Base-by-base conservation (phyloP, 768 basidiomycete genomes). In the Psilocybe cubensis region DNA sequence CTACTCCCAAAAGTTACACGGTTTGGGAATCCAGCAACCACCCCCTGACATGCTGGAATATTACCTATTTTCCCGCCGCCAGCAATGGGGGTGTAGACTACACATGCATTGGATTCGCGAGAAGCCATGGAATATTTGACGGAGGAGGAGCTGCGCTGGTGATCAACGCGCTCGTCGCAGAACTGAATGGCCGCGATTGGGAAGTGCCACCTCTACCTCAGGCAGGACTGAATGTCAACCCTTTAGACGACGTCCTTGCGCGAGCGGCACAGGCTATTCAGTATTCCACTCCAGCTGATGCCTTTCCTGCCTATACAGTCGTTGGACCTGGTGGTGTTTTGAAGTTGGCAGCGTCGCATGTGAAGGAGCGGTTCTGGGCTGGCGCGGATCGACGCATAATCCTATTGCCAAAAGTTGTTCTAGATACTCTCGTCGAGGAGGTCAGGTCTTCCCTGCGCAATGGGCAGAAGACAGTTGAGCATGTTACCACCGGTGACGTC, bases 11-110 rank as follows among this genome's bases (percentile, higher is more conserved):
- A 4, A 69, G 71, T 25, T 77, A 74, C 53, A 56, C 68, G 4
- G 51, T 55, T 24, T 79, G 76, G 76, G 75, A 75, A 48, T 59
- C 66, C 6, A 61, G 58, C 12, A 43, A 45, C 7, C 64, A 74
- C 57, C 78, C 78, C 11, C 61, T 79, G 44, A 78, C 76, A 17
- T 77, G 72, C 60, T 79, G 77, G 77, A 77, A 79, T 42, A 38
- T 80, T n/a, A 74, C 74, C 7, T 70, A 74, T 47, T 76, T 79
- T 58, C 77, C 76, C 4, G 61, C 74, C 3, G 64, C 68, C 9
- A 62, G 58, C 1, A 65, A 70, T n/a, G 63, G 65, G 20, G 68
- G 61, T 3, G 58, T 61, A 3, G 52, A 69, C 9, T 72, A 78
- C 52, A 75, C 74, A 3, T 75, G 74, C 31, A 73, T 80, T 41